These are phyloP conservation scores for Sphaerulina populicola DNA, from an alignment of 2,329 filamentous ascomycete genomes.

Conservation along the genomic window DNA sequence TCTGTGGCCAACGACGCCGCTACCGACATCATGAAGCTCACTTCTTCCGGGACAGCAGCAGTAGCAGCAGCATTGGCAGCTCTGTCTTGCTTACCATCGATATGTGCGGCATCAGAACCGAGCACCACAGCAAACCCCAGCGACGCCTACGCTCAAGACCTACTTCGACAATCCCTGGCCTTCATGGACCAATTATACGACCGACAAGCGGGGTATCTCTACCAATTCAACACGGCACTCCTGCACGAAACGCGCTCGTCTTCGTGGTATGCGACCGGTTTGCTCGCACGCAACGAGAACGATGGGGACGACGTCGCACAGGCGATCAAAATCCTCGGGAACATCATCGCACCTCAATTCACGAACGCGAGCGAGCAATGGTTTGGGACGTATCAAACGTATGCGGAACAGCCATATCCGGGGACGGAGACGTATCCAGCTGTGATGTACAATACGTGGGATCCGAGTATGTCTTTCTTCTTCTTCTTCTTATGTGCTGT, in stretches of 20 bases:
- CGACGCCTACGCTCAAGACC: constrained; percentile 2
- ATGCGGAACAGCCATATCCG: constrained; percentile 52
- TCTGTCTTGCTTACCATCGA: not conserved
- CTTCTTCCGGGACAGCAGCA: too few species aligned
- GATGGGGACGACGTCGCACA: constrained; percentile 42
- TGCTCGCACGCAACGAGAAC: constrained; percentile 46
- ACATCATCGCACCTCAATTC: constrained; percentile 48
- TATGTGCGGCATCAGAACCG: not conserved
- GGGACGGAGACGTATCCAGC: constrained; percentile 45
- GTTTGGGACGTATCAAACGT: constrained; percentile 49
- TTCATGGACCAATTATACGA: constrained; percentile 50
- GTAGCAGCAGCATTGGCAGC: not conserved
- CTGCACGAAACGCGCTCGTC: constrained; percentile 51
- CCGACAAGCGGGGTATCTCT: constrained; percentile 45
- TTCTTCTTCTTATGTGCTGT: not conserved
- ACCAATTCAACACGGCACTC: constrained; percentile 41
- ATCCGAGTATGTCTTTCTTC: constrained; percentile 31
- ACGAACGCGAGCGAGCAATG: constrained; percentile 48
- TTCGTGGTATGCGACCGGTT: constrained; percentile 52
- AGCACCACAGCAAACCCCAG: not conserved
- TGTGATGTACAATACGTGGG: constrained; percentile 50
- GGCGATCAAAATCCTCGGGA: constrained; percentile 48
- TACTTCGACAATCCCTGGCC: constrained; percentile 16
- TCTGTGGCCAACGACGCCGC: too few species aligned
- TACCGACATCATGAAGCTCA: too few species aligned